These are phyloP conservation scores for Salvia miltiorrhiza DNA, from an alignment of 257 asterid species.

Conservation along the genomic window DNA sequence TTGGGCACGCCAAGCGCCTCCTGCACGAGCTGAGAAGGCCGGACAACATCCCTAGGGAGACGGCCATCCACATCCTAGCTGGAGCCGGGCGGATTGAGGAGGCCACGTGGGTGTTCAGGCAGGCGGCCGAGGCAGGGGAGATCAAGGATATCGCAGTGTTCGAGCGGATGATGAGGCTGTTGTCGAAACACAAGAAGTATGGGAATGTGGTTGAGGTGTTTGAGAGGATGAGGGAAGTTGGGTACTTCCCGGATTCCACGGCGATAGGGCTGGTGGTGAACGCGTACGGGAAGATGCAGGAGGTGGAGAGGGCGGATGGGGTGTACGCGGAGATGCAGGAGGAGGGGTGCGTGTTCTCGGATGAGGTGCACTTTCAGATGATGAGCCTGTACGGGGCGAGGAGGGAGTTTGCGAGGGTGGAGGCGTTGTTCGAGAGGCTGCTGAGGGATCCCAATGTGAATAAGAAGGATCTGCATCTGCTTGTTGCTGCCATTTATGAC, in stretches of 20 bases:
- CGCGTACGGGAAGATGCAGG: constrained; percentile 71
- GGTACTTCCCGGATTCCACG: constrained; percentile 66
- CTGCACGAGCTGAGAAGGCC: constrained; percentile 79
- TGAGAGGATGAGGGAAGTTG: constrained; percentile 67
- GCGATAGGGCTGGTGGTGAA: constrained; percentile 67
- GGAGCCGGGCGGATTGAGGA: constrained; percentile 90
- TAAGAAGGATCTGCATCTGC: constrained; percentile 77
- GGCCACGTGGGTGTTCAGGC: constrained; percentile 93
- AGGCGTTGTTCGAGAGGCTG: constrained; percentile 49
- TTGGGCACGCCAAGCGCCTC: constrained; percentile 79
- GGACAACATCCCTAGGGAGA: constrained; percentile 82
- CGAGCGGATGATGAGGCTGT: constrained; percentile 65
- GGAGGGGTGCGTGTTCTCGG: constrained; percentile 70
- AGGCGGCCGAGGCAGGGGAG: constrained; percentile 73
- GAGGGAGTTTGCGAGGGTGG: constrained; percentile 63
- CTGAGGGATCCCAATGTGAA: constrained; percentile 57
- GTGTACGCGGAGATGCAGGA: constrained; percentile 67
- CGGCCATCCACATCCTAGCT: constrained; percentile 72
- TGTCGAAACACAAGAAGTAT: constrained; percentile 62
- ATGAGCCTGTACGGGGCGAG: constrained; percentile 66
- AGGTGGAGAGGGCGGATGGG: constrained; percentile 62
- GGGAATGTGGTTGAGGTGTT: constrained; percentile 75
- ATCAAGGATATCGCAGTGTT: constrained; percentile 66
- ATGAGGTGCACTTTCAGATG: constrained; percentile 93
- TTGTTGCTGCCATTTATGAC: constrained; percentile 78